Evolutionary conservation across 208 protist genomes (phyloP).

Genomic region (Leishmania tropica): DNA sequence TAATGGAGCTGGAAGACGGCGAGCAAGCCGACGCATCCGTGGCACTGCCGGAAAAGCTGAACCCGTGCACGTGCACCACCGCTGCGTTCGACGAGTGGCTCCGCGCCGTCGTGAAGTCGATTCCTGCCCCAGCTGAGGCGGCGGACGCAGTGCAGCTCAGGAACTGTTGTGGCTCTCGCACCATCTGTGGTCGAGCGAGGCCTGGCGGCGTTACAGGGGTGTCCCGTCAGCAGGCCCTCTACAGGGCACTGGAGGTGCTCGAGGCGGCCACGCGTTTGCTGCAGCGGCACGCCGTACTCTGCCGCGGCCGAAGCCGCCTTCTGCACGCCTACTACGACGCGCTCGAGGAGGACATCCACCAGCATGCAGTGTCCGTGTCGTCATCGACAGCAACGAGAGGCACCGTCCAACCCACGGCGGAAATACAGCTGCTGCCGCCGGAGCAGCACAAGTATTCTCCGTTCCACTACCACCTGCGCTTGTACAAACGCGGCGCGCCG

Average conservation of each 20-base stretch:
- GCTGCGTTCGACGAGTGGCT: slow-evolving; percentile 48
- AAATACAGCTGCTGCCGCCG: slow-evolving; percentile 2
- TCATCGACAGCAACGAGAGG: neutral
- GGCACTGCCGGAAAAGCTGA: slow-evolving; percentile 12
- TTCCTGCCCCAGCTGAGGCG: slow-evolving; percentile 32
- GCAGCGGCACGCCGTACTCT: slow-evolving; percentile 25
- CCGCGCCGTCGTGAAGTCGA: slow-evolving; percentile 40
- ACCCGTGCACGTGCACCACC: slow-evolving; percentile 36
- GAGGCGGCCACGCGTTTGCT: slow-evolving; percentile 41
- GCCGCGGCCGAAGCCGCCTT: slow-evolving; percentile 37
- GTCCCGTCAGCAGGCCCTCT: slow-evolving; percentile 38
- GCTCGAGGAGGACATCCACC: slow-evolving; percentile 55
- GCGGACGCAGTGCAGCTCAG: slow-evolving; percentile 2
- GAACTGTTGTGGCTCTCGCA: slow-evolving; percentile 3
- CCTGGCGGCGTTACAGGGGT: neutral
- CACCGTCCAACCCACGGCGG: neutral
- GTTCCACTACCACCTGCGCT: slow-evolving; percentile 55
- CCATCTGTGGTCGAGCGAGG: neutral
- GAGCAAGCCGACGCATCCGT: slow-evolving; percentile 6
- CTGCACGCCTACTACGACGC: slow-evolving; percentile 70
- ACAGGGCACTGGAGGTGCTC: slow-evolving; percentile 40
- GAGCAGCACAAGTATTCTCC: slow-evolving; percentile 22
- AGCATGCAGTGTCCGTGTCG: neutral
- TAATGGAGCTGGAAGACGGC: slow-evolving; percentile 9
- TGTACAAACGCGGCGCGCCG: slow-evolving; percentile 39